phyloP scores from a whole-genome alignment of 1,284 basidiomycete genomes.

The Schizophyllum amplum region DNA sequence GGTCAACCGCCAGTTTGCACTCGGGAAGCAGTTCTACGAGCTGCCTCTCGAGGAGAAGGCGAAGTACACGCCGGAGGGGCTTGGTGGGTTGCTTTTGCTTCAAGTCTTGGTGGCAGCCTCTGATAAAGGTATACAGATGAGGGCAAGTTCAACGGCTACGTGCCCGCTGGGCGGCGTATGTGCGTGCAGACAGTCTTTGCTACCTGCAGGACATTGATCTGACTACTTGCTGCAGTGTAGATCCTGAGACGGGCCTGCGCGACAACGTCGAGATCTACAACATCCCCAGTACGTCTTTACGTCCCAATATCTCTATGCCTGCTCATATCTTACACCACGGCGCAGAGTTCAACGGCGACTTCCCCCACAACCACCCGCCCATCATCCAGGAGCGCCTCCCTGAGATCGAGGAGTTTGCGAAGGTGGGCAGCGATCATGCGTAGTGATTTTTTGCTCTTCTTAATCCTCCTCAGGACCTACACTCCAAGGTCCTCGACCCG shows the following conservation, averaged over 20 bases:
- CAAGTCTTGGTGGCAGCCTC: no score
- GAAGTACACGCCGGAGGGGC: slow-evolving; percentile 38
- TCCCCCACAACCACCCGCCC: slow-evolving; percentile 30
- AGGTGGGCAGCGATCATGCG: slow-evolving; percentile 14
- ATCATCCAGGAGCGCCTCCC: slow-evolving; percentile 31
- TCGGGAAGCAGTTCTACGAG: slow-evolving; percentile 38
- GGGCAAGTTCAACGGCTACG: slow-evolving; percentile 43
- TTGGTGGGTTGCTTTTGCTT: no score
- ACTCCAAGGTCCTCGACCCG: slow-evolving; percentile 41
- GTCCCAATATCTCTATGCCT: neutral
- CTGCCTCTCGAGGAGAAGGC: slow-evolving; percentile 43
- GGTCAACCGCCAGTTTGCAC: slow-evolving; percentile 33
- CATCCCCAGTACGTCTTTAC: slow-evolving; percentile 30
- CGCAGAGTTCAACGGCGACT: slow-evolving; percentile 36
- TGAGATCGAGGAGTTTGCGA: slow-evolving; percentile 40
- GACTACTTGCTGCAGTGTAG: slow-evolving; percentile 20
- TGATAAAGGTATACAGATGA: slow-evolving; percentile 22
- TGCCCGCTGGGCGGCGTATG: slow-evolving; percentile 34
- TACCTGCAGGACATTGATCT: no score
- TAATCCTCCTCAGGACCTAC: slow-evolving; percentile 25
- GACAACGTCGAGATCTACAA: slow-evolving; percentile 45
- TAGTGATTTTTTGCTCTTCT: slow-evolving; percentile 1
- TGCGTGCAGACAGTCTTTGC: no score
- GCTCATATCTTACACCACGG: neutral
- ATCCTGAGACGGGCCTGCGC: slow-evolving; percentile 27